Conservation (phyloP, 495 filamentous ascomycete species). For the Daldinia decipiens region DNA sequence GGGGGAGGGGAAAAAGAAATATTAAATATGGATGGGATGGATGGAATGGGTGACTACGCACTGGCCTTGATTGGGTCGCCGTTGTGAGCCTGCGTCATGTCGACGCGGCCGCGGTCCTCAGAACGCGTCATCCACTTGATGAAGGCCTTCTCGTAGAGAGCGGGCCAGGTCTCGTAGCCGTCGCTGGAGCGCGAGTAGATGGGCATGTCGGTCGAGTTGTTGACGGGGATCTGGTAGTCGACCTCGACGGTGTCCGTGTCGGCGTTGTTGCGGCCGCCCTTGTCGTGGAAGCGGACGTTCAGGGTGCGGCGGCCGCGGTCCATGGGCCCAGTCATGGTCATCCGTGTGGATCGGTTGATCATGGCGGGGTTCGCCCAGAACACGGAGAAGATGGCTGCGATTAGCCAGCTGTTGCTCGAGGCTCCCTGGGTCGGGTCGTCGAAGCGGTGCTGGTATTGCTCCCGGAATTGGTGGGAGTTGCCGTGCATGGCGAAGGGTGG, state of each 20-base stretch:
- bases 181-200: slow-evolving; percentile 52
- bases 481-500: slow-evolving; percentile 24
- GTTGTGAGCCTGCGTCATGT: slow-evolving; percentile 47
- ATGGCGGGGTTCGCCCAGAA: slow-evolving; percentile 49
- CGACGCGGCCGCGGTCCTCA: slow-evolving; percentile 38
- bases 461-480: slow-evolving; percentile 30
- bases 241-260: slow-evolving; percentile 50
- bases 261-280: slow-evolving; percentile 53
- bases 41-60: background rate
- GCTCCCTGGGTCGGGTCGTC: slow-evolving; percentile 54
- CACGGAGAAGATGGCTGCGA: slow-evolving; percentile 52
- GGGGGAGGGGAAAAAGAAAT: background rate
- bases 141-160: slow-evolving; percentile 57
- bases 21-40: background rate
- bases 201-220: slow-evolving; percentile 51
- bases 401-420: slow-evolving; percentile 48
- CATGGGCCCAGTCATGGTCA: background rate
- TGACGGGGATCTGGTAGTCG: slow-evolving; percentile 51
- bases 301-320: slow-evolving; percentile 31
- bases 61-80: slow-evolving; percentile 53
- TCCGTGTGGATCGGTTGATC: slow-evolving; percentile 44
- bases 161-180: slow-evolving; percentile 51
- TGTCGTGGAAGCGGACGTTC: slow-evolving; percentile 50
- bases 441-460: slow-evolving; percentile 43
- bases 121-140: slow-evolving; percentile 48